These are phyloP conservation scores for Pseudogymnoascus sp. DNA, from an alignment of 2,329 filamentous ascomycete species.

Conservation along the genomic window DNA sequence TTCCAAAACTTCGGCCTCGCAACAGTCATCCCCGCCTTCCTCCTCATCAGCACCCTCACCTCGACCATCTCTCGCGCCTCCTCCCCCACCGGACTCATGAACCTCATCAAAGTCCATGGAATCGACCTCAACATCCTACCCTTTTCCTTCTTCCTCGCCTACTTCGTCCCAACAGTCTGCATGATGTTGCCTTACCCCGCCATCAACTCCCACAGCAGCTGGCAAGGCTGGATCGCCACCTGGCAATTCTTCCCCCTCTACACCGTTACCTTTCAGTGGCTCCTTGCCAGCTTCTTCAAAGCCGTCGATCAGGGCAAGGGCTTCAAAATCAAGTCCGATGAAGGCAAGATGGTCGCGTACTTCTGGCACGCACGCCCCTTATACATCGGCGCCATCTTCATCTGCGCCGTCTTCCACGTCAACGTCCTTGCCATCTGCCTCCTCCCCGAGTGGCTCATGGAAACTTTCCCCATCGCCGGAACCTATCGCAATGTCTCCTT, in stretches of 20 bases:
- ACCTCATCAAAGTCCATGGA: background rate
- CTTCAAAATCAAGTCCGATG: background rate
- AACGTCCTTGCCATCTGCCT: background rate
- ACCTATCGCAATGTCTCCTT: background rate
- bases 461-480: background rate
- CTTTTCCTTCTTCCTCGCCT: background rate
- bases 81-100: background rate
- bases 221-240: background rate
- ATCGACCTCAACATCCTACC: slow-evolving; percentile 4
- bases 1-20: slow-evolving; percentile 2
- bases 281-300: background rate
- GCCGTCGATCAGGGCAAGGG: background rate
- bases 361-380: background rate
- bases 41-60: background rate
- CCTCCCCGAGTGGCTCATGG: background rate
- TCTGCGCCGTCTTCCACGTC: background rate
- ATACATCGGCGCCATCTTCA: background rate
- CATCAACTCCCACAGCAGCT: background rate
- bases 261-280: background rate
- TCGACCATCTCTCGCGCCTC: slow-evolving; percentile 1
- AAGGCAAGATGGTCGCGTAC: background rate
- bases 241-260: slow-evolving; percentile 5
- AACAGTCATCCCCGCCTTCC: slow-evolving; percentile 2
- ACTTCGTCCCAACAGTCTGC: background rate
- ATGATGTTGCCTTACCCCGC: slow-evolving; percentile 3